A percentile compares a stretch with the other conserved stretches of the same genome.
Evolutionary conservation across 129 eudicot species (phyloP).

Genomic region (Pittosporum tobira): DNA sequence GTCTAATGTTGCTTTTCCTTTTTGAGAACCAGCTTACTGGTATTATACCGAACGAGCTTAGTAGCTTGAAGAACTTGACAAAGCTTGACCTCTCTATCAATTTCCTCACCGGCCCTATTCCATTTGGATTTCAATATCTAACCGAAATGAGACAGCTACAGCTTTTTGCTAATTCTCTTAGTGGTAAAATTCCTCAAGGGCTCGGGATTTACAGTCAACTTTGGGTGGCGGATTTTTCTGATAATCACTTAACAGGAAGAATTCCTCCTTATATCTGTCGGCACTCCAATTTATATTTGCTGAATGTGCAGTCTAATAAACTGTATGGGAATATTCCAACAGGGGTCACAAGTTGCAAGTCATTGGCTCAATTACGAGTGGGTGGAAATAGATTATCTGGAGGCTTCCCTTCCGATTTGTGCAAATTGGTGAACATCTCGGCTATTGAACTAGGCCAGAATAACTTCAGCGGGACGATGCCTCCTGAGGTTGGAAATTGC

Average conservation of each 20-base stretch:
- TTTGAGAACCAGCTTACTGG: conserved; percentile 83
- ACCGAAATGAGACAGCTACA: conserved; percentile 60
- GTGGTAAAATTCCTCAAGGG: conserved; percentile 62
- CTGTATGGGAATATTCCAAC: conserved; percentile 65
- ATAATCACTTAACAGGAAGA: conserved; percentile 54
- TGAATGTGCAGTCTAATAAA: conserved; percentile 63
- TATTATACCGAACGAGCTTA: conserved; percentile 56
- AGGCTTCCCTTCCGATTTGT: conserved; percentile 68
- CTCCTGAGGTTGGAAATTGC: conserved; percentile 55
- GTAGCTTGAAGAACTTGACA: conserved; percentile 48
- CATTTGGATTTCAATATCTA: conserved; percentile 66
- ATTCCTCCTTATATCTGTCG: conserved; percentile 68
- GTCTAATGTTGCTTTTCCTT: conserved; percentile 53
- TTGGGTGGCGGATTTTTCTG: conserved; percentile 87
- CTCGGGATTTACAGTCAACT: conserved; percentile 65
- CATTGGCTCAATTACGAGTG: conserved; percentile 66
- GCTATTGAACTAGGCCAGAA: conserved; percentile 79
- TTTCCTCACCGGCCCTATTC: conserved; percentile 68
- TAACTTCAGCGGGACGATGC: conserved; percentile 68
- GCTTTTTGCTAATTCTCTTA: conserved; percentile 63
- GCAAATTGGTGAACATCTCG: conserved; percentile 48
- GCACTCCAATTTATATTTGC: conserved; percentile 51
- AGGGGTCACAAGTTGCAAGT: conserved; percentile 49
- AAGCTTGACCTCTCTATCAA: conserved; percentile 85
- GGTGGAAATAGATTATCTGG: conserved; percentile 61